phyloP scores from a whole-genome alignment of 306 rosid species.

The Clitoria ternatea region DNA sequence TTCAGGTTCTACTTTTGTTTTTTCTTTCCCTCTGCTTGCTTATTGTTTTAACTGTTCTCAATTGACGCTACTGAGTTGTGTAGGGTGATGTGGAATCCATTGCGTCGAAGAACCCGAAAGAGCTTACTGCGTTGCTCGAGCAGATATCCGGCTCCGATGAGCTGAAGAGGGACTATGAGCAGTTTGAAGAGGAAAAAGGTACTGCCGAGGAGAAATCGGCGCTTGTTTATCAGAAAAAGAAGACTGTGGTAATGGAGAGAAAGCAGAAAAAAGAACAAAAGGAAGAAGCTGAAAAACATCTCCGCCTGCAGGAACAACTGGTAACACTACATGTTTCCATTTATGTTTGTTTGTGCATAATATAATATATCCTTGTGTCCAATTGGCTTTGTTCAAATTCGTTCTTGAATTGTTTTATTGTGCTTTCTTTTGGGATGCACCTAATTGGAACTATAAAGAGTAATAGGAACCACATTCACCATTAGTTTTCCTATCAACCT shows the following conservation, averaged over 20 bases:
- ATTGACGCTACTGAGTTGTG: slow-evolving; percentile 3
- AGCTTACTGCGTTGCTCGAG: slow-evolving; percentile 84
- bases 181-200: slow-evolving; percentile 78
- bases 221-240: slow-evolving; percentile 78
- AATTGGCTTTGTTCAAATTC: neutral
- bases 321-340: slow-evolving; percentile 34
- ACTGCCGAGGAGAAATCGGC: slow-evolving; percentile 92
- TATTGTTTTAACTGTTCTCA: no score
- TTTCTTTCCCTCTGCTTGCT: neutral
- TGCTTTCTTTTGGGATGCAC: neutral
- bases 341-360: slow-evolving; percentile 10
- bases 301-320: slow-evolving; percentile 70
- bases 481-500: neutral
- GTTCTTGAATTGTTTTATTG: neutral
- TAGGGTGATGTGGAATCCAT: slow-evolving; percentile 99
- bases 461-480: neutral
- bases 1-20: slow-evolving; percentile 56
- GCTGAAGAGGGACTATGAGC: slow-evolving; percentile 78
- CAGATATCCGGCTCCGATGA: slow-evolving; percentile 98
- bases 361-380: no score
- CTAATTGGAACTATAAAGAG: neutral
- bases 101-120: slow-evolving; percentile 95
- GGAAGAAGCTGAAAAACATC: slow-evolving; percentile 93
- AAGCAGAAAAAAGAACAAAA: slow-evolving; percentile 97
- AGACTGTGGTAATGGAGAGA: slow-evolving; percentile 83